These are phyloP conservation scores for Brassica balearica DNA, from an alignment of 441 rosid genomes.

Conservation along the genomic window DNA sequence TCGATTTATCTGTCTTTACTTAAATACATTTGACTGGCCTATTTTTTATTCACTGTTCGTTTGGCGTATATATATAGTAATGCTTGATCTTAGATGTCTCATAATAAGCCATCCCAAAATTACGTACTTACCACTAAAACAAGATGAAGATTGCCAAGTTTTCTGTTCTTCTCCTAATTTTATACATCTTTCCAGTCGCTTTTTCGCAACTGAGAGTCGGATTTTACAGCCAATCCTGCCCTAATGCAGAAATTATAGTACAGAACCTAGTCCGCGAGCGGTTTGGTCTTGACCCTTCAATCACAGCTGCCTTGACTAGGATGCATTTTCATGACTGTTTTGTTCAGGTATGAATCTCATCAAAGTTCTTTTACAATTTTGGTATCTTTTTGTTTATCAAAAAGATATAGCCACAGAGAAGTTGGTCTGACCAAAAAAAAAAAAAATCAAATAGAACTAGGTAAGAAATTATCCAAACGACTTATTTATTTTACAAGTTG, in stretches of 20 bases:
- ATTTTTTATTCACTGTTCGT: background rate
- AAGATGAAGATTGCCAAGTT: constrained; percentile 29
- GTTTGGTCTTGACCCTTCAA: constrained; percentile 28
- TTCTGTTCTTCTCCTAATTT: constrained; percentile 20
- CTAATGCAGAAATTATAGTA: constrained; percentile 38
- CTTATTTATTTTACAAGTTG: background rate
- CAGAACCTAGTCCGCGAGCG: constrained; percentile 18
- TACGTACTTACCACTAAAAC: background rate
- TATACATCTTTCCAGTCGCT: constrained; percentile 17
- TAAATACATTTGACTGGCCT: constrained; percentile 21
- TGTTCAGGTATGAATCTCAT: constrained; percentile 30
- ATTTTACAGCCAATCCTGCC: constrained; percentile 38
- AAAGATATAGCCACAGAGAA: background rate
- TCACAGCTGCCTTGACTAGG: constrained; percentile 42
- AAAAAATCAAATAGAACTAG: background rate
- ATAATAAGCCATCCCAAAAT: constrained; percentile 22
- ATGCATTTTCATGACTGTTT: constrained; percentile 52
- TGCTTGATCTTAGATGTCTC: constrained; percentile 6
- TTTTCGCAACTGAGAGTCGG: constrained; percentile 21
- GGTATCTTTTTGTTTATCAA: background rate
- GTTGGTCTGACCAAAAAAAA: background rate
- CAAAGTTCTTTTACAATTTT: background rate
- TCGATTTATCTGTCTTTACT: background rate
- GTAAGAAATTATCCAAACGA: background rate
- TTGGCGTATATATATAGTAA: constrained; percentile 23